Evolutionary conservation across 768 basidiomycete genomes (phyloP).

Genomic region (Xerocomellus intermedius): DNA sequence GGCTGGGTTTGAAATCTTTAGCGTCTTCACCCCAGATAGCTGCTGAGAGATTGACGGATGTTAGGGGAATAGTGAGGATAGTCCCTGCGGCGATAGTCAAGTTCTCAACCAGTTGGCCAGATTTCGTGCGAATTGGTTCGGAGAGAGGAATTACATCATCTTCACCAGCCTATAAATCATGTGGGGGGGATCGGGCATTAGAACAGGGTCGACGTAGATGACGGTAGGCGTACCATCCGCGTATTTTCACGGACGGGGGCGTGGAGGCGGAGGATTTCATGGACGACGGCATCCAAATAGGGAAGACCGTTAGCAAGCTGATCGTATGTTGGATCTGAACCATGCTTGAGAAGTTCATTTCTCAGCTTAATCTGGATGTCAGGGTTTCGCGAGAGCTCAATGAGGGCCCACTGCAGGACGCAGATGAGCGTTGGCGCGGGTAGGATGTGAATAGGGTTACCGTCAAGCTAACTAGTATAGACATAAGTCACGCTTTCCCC

Average conservation of each 20-base stretch:
- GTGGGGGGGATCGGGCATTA: not conserved
- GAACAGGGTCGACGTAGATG: not conserved
- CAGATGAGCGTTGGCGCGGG: not conserved
- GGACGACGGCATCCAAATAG: conserved; percentile 52
- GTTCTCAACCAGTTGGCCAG: conserved; percentile 39
- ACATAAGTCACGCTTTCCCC: not conserved
- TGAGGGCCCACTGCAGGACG: conserved; percentile 49
- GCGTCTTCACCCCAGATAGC: conserved; percentile 62
- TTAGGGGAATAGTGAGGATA: conserved; percentile 41
- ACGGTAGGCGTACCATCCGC: conserved; percentile 5
- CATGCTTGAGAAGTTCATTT: conserved; percentile 45
- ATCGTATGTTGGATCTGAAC: conserved; percentile 52
- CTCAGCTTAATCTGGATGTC: conserved; percentile 49
- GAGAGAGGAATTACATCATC: conserved; percentile 62
- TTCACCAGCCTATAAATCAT: conserved; percentile 37
- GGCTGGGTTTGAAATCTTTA: conserved; percentile 55
- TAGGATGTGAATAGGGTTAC: not conserved
- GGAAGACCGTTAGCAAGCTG: conserved; percentile 49
- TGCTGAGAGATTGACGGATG: conserved; percentile 47
- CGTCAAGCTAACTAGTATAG: conserved; percentile 18
- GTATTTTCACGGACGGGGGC: conserved; percentile 33
- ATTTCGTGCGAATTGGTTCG: conserved; percentile 42
- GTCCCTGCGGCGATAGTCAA: conserved; percentile 50
- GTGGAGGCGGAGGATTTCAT: conserved; percentile 46
- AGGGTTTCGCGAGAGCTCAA: conserved; percentile 48